phyloP scores from a whole-genome alignment of 441 rosid species.

The Metrosideros polymorpha region DNA sequence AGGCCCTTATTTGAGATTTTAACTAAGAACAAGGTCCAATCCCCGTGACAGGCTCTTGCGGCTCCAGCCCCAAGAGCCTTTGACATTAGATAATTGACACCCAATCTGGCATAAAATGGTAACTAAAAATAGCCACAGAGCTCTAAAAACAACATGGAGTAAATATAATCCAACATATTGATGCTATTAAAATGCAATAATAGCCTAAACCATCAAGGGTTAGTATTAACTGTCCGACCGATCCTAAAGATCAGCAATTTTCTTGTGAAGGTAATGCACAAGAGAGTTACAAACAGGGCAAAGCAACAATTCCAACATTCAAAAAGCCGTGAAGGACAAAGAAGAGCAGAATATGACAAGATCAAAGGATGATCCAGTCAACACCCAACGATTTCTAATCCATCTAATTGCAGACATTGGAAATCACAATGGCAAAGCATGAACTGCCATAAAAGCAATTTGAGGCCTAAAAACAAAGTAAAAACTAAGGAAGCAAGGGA shows the following conservation, averaged over 20 bases:
- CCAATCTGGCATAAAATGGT: background rate
- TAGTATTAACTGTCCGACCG: background rate
- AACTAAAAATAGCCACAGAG: background rate
- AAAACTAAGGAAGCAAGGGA: background rate
- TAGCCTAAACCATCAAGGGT: background rate
- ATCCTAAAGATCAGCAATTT: background rate
- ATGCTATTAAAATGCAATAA: background rate
- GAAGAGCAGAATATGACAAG: background rate
- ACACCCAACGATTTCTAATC: background rate
- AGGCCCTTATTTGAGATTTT: too few species aligned
- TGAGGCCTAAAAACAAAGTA: background rate
- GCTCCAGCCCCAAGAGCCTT: background rate
- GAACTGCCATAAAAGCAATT: background rate
- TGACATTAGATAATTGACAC: background rate
- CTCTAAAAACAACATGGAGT: background rate
- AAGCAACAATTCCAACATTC: background rate
- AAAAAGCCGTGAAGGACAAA: background rate
- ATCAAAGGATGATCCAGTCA: background rate
- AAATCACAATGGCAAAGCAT: background rate
- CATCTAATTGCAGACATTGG: background rate
- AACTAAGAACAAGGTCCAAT: background rate
- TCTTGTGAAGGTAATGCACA: background rate
- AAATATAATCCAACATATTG: background rate
- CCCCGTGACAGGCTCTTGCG: background rate
- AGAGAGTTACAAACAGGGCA: background rate